These are phyloP conservation scores for Lithospermum erythrorhizon DNA, from an alignment of 257 asterid species.

Conservation along the genomic window DNA sequence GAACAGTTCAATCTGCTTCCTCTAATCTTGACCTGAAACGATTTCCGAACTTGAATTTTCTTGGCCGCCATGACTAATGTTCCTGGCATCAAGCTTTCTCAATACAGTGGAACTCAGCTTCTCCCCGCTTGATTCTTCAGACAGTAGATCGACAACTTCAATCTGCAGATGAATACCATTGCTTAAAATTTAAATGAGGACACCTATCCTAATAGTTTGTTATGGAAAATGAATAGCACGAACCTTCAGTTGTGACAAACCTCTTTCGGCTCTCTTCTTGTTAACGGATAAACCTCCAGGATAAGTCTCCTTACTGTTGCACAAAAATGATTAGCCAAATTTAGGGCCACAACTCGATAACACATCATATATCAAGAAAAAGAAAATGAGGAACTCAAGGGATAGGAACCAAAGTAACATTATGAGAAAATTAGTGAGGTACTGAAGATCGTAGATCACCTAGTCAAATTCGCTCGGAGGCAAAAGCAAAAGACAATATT, in stretches of 20 bases:
- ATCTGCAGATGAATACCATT: constrained; percentile 34
- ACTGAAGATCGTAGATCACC: not conserved
- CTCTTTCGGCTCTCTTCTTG: constrained; percentile 68
- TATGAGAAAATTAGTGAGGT: not conserved
- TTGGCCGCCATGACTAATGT: too few species aligned
- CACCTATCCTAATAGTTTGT: not conserved
- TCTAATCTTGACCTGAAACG: too few species aligned
- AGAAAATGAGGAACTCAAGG: too few species aligned
- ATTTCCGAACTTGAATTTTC: too few species aligned
- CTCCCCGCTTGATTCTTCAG: constrained; percentile 51
- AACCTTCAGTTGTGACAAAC: constrained; percentile 70
- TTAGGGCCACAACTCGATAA: not conserved
- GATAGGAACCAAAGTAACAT: not conserved
- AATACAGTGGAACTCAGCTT: constrained; percentile 75
- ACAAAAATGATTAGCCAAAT: constrained; percentile 17
- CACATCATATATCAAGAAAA: not conserved
- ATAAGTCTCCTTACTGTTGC: constrained; percentile 71
- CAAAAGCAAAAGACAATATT: too few species aligned
- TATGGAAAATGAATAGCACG: not conserved
- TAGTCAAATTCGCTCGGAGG: not conserved
- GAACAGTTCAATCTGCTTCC: too few species aligned
- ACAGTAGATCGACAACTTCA: constrained; percentile 73
- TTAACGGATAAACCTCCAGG: constrained; percentile 83
- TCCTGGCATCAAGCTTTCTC: constrained; percentile 64
- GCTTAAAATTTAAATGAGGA: not conserved